Base-by-base conservation (phyloP, 345 rosid genomes). In the Iberis pinnata region DNA sequence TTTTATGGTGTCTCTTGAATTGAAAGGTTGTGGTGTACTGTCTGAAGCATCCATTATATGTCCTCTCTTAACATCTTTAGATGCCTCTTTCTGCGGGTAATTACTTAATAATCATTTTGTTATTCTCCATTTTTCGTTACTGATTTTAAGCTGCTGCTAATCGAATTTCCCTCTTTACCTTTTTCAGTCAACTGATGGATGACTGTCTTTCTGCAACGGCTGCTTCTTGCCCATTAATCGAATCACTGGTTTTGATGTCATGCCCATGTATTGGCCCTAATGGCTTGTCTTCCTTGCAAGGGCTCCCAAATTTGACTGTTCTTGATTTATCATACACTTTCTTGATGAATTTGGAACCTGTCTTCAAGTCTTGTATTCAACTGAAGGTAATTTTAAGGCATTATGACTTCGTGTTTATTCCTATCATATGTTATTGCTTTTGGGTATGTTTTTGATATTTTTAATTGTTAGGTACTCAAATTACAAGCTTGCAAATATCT, bases 401-500 rank as follows among this genome's bases (percentile, higher is more conserved):
- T 51, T 43, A 16, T 24, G 43, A 47, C 41, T 22, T 39, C n/a
- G 19, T 46, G 47, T 37, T 33, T 22, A 20, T 22, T 31, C 18
- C 11, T 31, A 32, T 49, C 48, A 38, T 18, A 17, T 38, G 11
- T 4, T 49, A 18, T 13, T 29, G 41, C 17, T 36, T 43, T 55
- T 24, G 41, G 60, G 42, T 17, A 18, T 48, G 8, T 29, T 6
- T 45, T 55, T 49, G 58, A 56, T 13, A 9, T 26, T 43, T 56
- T 49, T 2, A 18, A 43, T 50, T 55, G 57, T 43, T 37, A 92
- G 97, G 94, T 92, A 18, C 73, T 92, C 55, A 88, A 82, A 70
- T 75, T 92, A 61, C 99, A 88, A 76, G 99, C 99, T 4, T 92
- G 99, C 87, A 92, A 92, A 60, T 85, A 83, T 75, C 96, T 92